Percentiles rank a stretch among this genome's conserved stretches.
These are phyloP conservation scores for Drechslerella coelobrocha DNA, from an alignment of 2,329 filamentous ascomycete species.

Conservation along the genomic window DNA sequence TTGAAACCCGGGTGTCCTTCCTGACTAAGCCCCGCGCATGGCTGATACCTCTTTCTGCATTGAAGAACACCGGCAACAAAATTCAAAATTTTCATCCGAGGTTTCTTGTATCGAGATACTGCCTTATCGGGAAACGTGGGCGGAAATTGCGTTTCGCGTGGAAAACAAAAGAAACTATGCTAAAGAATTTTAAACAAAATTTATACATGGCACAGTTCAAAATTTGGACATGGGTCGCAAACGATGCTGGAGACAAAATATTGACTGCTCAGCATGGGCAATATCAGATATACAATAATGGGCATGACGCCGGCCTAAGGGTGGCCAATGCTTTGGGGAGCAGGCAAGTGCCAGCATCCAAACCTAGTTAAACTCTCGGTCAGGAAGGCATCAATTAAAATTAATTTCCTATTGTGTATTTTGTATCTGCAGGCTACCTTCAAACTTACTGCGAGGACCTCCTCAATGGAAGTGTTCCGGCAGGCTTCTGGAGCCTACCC, in stretches of 20 bases:
- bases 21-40: neutral
- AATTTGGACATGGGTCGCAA: neutral
- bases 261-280: neutral
- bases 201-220: no score
- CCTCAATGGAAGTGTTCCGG: neutral
- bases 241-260: neutral
- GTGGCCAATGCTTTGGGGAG: slow-evolving; percentile 10
- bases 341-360: neutral
- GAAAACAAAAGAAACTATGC: no score
- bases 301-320: neutral
- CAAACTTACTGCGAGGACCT: neutral
- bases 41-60: neutral
- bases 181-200: no score
- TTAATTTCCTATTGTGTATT: no score
- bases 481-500: no score
- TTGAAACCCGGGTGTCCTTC: slow-evolving; percentile 22
- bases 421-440: neutral
- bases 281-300: no score
- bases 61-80: neutral
- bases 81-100: neutral
- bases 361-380: neutral
- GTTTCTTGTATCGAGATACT: neutral
- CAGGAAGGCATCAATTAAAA: neutral
- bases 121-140: slow-evolving; percentile 9
- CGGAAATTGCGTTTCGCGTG: neutral